phyloP scores from a whole-genome alignment of 1,139 yeast species.

The Saccharomyces hybrid region DNA sequence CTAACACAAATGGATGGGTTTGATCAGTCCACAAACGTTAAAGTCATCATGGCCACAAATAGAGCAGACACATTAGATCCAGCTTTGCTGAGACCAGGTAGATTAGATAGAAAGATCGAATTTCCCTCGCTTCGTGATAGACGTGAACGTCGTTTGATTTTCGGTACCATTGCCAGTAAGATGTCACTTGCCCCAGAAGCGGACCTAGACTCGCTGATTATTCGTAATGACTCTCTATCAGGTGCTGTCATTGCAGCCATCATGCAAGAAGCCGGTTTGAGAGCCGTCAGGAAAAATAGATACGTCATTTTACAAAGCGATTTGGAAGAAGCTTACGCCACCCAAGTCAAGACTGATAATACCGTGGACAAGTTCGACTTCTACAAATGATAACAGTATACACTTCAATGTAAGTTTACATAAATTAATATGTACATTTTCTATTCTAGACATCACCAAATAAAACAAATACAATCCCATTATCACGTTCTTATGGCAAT shows the following conservation, averaged over 20 bases:
- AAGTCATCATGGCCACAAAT: conserved; percentile 98
- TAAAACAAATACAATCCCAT: neutral
- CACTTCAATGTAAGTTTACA: conserved; percentile 1
- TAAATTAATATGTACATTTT: neutral
- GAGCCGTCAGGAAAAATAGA: conserved; percentile 97
- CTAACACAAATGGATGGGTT: conserved; percentile 99
- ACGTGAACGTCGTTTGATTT: conserved; percentile 93
- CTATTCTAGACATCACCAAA: neutral
- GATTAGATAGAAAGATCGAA: conserved; percentile 96
- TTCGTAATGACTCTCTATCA: conserved; percentile 92
- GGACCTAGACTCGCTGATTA: conserved; percentile 87
- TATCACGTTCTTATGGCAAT: neutral
- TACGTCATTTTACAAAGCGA: conserved; percentile 93
- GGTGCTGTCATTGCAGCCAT: conserved; percentile 98
- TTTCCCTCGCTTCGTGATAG: conserved; percentile 93
- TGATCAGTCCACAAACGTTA: conserved; percentile 90
- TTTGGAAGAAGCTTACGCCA: conserved; percentile 92
- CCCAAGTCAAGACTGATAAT: conserved; percentile 91
- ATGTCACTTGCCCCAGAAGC: conserved; percentile 98
- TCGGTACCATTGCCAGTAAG: conserved; percentile 90
- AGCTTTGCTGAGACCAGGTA: conserved; percentile 95
- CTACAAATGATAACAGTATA: conserved; percentile 51
- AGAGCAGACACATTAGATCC: conserved; percentile 98
- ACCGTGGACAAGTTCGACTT: conserved; percentile 97
- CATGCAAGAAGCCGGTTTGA: conserved; percentile 98